phyloP scores from a whole-genome alignment of 257 asterid species.

The Lycium ferocissimum region DNA sequence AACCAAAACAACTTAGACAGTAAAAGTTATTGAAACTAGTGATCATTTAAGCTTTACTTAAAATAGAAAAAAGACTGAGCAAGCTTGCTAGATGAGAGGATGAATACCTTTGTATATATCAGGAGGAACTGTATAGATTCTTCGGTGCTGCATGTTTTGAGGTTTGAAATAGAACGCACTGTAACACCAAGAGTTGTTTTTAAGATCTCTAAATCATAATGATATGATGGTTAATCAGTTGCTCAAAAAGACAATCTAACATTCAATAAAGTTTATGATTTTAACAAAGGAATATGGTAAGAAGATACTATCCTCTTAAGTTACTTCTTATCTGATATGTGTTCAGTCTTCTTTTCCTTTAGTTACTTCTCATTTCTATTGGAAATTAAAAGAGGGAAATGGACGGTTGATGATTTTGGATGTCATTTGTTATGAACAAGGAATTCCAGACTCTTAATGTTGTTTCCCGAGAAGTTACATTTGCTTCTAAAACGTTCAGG shows the following conservation, averaged over 20 bases:
- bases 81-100: neutral
- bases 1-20: neutral
- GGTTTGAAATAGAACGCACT: neutral
- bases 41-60: neutral
- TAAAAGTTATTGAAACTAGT: neutral
- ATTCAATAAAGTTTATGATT: neutral
- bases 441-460: neutral
- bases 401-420: neutral
- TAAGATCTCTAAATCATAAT: neutral
- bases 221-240: neutral
- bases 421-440: neutral
- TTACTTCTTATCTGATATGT: neutral
- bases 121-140: neutral
- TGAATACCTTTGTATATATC: neutral
- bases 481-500: conserved; percentile 47
- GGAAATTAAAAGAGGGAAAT: neutral
- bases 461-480: neutral
- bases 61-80: neutral
- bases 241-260: neutral
- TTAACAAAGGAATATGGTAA: neutral
- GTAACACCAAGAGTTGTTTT: neutral
- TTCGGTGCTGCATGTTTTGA: neutral
- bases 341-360: neutral
- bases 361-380: neutral
- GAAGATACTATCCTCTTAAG: neutral